Conservation (phyloP, 2,329 filamentous ascomycete genomes). For the Monosporascus sp. region DNA sequence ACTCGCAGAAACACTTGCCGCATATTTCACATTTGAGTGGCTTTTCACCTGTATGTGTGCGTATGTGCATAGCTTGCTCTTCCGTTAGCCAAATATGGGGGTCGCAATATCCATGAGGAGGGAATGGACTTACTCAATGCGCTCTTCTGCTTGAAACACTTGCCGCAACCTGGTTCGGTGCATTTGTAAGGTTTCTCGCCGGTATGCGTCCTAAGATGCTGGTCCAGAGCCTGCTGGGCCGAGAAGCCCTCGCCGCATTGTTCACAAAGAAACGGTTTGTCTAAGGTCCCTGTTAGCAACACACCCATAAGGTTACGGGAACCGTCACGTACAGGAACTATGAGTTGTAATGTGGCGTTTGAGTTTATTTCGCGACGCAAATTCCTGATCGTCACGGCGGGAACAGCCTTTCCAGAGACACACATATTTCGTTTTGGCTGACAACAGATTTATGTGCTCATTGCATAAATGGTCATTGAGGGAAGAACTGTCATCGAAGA, state of each 20-base stretch:
- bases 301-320: background rate
- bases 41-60: conserved; percentile 62
- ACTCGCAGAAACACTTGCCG: conserved; percentile 56
- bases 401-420: conserved; percentile 26
- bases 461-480: conserved; percentile 23
- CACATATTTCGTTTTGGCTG: conserved; percentile 22
- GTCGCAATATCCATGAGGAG: background rate
- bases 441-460: conserved; percentile 17
- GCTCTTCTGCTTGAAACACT: conserved; percentile 62
- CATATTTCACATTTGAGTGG: conserved; percentile 55
- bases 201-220: conserved; percentile 63
- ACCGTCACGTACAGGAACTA: conserved; percentile 21
- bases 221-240: conserved; percentile 61
- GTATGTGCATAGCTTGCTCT: conserved; percentile 59
- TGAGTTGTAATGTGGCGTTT: conserved; percentile 28
- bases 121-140: conserved; percentile 51
- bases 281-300: conserved; percentile 31
- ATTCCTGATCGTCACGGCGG: conserved; percentile 19
- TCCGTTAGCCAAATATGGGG: conserved; percentile 8
- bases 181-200: conserved; percentile 61
- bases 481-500: conserved; percentile 15
- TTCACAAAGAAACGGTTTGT: conserved; percentile 53
- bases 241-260: conserved; percentile 56
- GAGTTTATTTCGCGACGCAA: conserved; percentile 27
- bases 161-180: conserved; percentile 41